These are phyloP conservation scores for Gentiana dahurica DNA, from an alignment of 257 asterid species.

Conservation along the genomic window DNA sequence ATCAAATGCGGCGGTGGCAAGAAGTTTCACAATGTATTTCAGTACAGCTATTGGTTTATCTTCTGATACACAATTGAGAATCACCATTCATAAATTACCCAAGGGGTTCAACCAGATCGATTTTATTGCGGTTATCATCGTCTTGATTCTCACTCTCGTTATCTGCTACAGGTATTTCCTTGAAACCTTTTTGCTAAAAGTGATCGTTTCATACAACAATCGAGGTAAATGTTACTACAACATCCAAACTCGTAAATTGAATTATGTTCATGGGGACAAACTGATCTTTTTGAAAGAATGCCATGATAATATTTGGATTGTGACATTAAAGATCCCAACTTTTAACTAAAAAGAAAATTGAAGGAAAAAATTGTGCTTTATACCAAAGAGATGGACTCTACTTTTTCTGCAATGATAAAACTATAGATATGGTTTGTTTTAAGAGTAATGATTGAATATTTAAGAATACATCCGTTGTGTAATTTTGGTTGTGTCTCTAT, in stretches of 20 bases:
- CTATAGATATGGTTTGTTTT: no score
- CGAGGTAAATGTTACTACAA: not conserved
- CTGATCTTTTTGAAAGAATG: not conserved
- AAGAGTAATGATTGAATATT: no score
- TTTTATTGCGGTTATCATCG: constrained; percentile 61
- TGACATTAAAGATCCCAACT: no score
- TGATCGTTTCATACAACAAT: not conserved
- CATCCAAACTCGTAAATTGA: not conserved
- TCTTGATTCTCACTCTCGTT: constrained; percentile 58
- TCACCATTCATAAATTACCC: constrained; percentile 46
- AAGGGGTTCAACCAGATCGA: constrained; percentile 76
- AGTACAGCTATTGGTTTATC: constrained; percentile 63
- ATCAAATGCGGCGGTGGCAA: constrained; percentile 95
- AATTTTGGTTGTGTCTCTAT: no score
- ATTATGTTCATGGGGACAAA: not conserved
- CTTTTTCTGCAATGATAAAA: no score
- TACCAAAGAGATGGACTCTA: no score
- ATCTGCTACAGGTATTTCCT: constrained; percentile 68
- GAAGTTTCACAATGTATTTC: constrained; percentile 76
- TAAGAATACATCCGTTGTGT: no score
- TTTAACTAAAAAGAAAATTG: no score
- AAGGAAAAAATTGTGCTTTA: no score
- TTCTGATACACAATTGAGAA: constrained; percentile 28
- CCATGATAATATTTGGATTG: no score
- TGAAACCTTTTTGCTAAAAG: not conserved